Conservation (phyloP, 352 stramenopile genomes). For the Phytopythium sindhum region DNA sequence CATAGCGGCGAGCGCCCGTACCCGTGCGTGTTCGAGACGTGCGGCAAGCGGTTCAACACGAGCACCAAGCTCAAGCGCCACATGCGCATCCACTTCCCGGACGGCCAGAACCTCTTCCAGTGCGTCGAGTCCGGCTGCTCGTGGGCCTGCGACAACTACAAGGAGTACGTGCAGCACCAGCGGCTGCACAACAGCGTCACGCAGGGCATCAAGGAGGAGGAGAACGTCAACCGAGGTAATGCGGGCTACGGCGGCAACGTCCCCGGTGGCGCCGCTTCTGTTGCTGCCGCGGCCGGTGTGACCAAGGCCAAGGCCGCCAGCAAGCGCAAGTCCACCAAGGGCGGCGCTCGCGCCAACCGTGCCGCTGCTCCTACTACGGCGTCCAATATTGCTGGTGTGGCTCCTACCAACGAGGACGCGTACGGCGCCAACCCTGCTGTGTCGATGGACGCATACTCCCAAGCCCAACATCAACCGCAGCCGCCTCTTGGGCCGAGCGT, state of each 20-base stretch:
- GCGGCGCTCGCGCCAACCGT: neutral
- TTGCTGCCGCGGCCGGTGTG: neutral
- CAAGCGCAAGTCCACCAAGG: neutral
- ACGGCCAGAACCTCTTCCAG: slow-evolving; percentile 70
- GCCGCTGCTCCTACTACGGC: neutral
- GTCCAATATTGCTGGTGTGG: neutral
- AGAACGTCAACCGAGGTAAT: slow-evolving; percentile 20
- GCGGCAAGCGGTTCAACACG: slow-evolving; percentile 85
- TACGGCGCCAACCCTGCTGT: neutral
- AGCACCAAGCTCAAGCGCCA: slow-evolving; percentile 87
- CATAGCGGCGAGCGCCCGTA: slow-evolving; percentile 83
- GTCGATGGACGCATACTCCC: neutral
- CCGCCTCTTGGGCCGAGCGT: slow-evolving; percentile 1
- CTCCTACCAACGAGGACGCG: neutral
- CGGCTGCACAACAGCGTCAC: slow-evolving; percentile 71
- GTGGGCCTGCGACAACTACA: slow-evolving; percentile 82
- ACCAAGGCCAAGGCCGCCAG: slow-evolving; percentile 3
- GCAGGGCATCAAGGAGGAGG: slow-evolving; percentile 21
- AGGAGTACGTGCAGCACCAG: slow-evolving; percentile 75
- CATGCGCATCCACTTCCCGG: slow-evolving; percentile 85
- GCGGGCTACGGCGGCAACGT: slow-evolving; percentile 3
- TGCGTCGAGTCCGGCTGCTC: slow-evolving; percentile 50
- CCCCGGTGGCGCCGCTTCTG: neutral
- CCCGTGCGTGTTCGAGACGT: slow-evolving; percentile 69
- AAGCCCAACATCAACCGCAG: neutral